Base-by-base conservation (phyloP, 352 stramenopile species). In the Phytopythium cucurbitacearum region DNA sequence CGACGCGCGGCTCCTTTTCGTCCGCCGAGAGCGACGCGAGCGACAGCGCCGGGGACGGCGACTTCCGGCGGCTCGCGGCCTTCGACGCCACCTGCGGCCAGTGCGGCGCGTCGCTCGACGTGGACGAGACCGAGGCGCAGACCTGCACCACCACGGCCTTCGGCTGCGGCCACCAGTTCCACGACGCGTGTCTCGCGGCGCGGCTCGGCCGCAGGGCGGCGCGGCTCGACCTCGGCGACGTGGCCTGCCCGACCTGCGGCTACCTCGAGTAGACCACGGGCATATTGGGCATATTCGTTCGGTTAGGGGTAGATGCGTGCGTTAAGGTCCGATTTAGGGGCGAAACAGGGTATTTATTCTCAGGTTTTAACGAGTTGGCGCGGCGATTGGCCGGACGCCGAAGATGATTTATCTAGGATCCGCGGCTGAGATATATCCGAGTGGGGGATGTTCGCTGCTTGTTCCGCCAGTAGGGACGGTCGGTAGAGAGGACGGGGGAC, bases 21-120 rank as follows among this genome's bases (percentile, higher is more conserved):
- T 71, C 65, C 39, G 65, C 63, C 3, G 66, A 63, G 40, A 63
- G 72, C 28, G 66, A 71, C 37, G 66, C 71, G 59, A 60, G 56
- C 21, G 55, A 64, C 49, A 59, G 56, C 50, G 63, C 65, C 40
- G 51, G 57, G 9, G 57, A 65, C 33, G 60, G 50, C 53, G 62
- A 72, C 34, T 39, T 67, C 2, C 36, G 59, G 28, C 35, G 47
- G 2, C 47, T 52, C 11, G 47, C 47, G 1, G 35, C 46, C 4
- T 59, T 56, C 37, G 36, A 16, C 48, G 39, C 45, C 28, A 54
- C 59, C 41, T 71, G 64, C 49, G 43, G 40, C 1, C 13, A 72
- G 38, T 75, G 63, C 16, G 51, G 64, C 13, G 21, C 59, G 21
- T 43, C 48, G 33, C 53, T 72, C 5, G 64, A 71, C 35, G 47